These are phyloP conservation scores for Aspergillus pseudoviridinutans DNA, from an alignment of 2,329 filamentous ascomycete genomes.

Conservation along the genomic window DNA sequence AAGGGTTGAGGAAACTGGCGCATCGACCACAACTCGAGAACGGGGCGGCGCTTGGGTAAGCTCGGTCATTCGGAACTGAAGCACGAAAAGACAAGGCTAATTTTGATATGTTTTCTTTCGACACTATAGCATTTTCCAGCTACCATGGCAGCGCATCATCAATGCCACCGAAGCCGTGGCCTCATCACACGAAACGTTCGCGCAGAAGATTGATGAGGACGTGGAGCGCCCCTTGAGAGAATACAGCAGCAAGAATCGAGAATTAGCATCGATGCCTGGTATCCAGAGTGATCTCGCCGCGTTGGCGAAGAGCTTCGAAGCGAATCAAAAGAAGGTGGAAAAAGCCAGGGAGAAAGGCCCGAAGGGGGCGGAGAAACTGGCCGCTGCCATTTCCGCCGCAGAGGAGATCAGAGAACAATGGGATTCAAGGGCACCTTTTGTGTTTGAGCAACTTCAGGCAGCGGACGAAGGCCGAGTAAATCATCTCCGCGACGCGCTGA, in stretches of 20 bases:
- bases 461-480: conserved; percentile 87
- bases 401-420: conserved; percentile 80
- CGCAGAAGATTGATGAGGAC: conserved; percentile 78
- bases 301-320: conserved; percentile 80
- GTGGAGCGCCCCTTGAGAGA: conserved; percentile 78
- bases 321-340: conserved; percentile 78
- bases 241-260: conserved; percentile 66
- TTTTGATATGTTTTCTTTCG: conserved; percentile 12
- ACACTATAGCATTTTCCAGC: conserved; percentile 70
- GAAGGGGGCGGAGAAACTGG: conserved; percentile 68
- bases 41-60: conserved; percentile 81
- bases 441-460: conserved; percentile 88
- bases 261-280: conserved; percentile 74
- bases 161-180: conserved; percentile 76
- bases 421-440: conserved; percentile 90
- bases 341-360: conserved; percentile 78
- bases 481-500: conserved; percentile 83
- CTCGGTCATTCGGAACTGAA: conserved; percentile 9
- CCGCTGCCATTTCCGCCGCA: conserved; percentile 66
- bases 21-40: conserved; percentile 70
- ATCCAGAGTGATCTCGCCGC: conserved; percentile 75
- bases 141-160: conserved; percentile 85
- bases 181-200: conserved; percentile 75
- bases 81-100: background rate
- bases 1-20: conserved; percentile 74